These are phyloP conservation scores for Chenopodium formosanum DNA, from an alignment of 148 eudicot species.

Conservation along the genomic window DNA sequence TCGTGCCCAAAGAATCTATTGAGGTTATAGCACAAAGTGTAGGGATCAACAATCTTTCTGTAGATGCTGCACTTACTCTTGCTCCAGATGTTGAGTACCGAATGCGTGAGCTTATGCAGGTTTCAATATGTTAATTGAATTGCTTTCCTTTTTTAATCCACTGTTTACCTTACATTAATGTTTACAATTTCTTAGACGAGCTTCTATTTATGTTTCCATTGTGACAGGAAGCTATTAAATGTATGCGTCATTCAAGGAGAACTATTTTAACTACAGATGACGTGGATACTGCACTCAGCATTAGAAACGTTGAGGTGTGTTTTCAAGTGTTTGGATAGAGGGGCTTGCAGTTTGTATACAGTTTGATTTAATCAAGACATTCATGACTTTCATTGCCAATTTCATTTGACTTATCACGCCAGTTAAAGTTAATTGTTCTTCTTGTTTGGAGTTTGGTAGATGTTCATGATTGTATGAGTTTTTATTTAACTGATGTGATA, in stretches of 20 bases:
- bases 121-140: background rate
- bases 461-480: background rate
- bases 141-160: background rate
- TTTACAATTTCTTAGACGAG: background rate
- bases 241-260: constrained; percentile 76
- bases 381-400: background rate
- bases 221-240: constrained; percentile 71
- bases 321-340: background rate
- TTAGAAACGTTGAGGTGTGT: constrained; percentile 74
- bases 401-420: background rate
- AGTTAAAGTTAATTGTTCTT: background rate
- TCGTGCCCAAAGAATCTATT: constrained; percentile 68
- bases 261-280: constrained; percentile 66
- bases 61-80: constrained; percentile 67
- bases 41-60: constrained; percentile 58
- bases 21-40: constrained; percentile 73
- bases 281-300: constrained; percentile 62
- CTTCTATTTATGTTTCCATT: constrained; percentile 1
- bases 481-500: background rate
- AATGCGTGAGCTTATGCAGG: constrained; percentile 81
- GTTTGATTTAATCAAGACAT: no score
- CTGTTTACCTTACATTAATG: background rate
- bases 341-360: background rate
- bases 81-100: constrained; percentile 81
- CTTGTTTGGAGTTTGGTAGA: background rate